Evolutionary conservation across 1,139 yeast genomes (phyloP).

Genomic region (Kurtzmaniella quercitrusa): DNA sequence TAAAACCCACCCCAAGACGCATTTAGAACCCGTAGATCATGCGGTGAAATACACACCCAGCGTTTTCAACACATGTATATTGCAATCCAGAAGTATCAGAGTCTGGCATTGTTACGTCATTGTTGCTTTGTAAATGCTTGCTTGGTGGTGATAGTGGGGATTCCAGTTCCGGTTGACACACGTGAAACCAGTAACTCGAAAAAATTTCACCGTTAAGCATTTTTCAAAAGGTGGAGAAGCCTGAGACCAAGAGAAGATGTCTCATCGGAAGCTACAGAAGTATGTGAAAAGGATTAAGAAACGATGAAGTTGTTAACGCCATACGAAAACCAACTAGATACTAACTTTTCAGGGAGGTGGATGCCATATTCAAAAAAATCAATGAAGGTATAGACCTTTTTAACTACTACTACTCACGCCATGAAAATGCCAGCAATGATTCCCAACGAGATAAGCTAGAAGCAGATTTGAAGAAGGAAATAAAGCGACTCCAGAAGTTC

Average conservation of each 20-base stretch:
- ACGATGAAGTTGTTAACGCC: too few relatives aligned
- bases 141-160: not conserved
- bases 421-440: slow-evolving; percentile 72
- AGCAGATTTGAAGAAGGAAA: slow-evolving; percentile 89
- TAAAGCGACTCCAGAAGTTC: slow-evolving; percentile 88
- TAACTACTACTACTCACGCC: slow-evolving; percentile 43
- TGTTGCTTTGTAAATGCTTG: not conserved
- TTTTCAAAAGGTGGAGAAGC: slow-evolving; percentile 1
- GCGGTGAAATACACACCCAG: too few relatives aligned
- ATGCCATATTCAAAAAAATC: slow-evolving; percentile 90
- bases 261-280: slow-evolving; percentile 47
- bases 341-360: slow-evolving; percentile 58
- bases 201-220: slow-evolving; percentile 11
- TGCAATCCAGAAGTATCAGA: too few relatives aligned
- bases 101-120: too few relatives aligned
- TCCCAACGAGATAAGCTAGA: slow-evolving; percentile 95
- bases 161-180: not conserved
- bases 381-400: slow-evolving; percentile 90
- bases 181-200: slow-evolving; percentile 13
- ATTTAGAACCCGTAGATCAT: too few relatives aligned
- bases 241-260: slow-evolving; percentile 17
- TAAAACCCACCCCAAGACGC: too few relatives aligned
- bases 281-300: slow-evolving; percentile 19
- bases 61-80: too few relatives aligned
- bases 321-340: not conserved